Base-by-base conservation (phyloP, 1,284 basidiomycete species). In the Ceratobasidium sp. region DNA sequence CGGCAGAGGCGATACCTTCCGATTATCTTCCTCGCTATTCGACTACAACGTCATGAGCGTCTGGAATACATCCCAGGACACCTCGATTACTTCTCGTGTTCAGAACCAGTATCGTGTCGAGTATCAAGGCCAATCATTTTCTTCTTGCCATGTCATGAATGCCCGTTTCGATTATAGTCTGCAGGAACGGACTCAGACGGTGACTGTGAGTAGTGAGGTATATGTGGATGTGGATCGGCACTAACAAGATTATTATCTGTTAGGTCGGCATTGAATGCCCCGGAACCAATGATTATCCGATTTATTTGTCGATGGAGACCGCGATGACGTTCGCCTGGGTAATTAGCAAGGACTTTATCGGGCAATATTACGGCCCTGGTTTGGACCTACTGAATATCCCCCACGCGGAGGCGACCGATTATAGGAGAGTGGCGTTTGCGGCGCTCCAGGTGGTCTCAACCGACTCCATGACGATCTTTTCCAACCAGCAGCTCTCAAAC, bases 41-140 rank as follows among this genome's bases (percentile, higher is more conserved):
- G 69, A 72, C 11, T 72, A 72, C n/a, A 72, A 1, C 11, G 69
- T 72, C 24, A 31, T 62, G 44, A 72, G 69, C 57, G 51, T 56
- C 7, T 72, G 69, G 69, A 36, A 60, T 14, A 44, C 44, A 1
- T 31, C 19, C 17, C 9, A 72, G 2, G 1, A 1, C 24, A 4
- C 9, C 19, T 29, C 41, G 33, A n/a, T n/a, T 5, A 17, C 47
- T 6, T 50, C 47, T 33, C n/a, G 45, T 24, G 29, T 51, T 14
- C 56, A 50, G 44, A n/a, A 60, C 9, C 56, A 72, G 29, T 11
- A 60, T 9, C 41, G 56, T 11, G 31, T 59, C 27, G 69, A 72
- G 47, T 72, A 72, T 19, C 53, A 44, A 48, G 67, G 45, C 5
- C 11, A 59, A 50, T 59, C 53, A 2, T 71, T 71, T 29, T 17